Evolutionary conservation across 345 rosid genomes (phyloP).

Genomic region (Arabidopsis suecica): DNA sequence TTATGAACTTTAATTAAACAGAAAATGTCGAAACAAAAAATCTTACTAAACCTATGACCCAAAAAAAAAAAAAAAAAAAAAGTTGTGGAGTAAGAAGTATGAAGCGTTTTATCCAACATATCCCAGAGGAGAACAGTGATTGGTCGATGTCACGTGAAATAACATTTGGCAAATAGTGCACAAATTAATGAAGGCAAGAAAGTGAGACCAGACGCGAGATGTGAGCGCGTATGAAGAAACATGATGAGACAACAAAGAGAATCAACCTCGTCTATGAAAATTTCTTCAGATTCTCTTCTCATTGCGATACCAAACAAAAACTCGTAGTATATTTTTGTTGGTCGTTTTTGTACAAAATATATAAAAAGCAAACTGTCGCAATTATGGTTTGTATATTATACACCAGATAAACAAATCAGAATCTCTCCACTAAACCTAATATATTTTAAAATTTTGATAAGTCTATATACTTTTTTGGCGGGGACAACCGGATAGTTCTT

Average conservation of each 20-base stretch:
- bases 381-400: slow-evolving; percentile 32
- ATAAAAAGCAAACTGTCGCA: slow-evolving; percentile 24
- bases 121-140: slow-evolving; percentile 1
- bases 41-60: no score
- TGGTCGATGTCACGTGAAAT: slow-evolving; percentile 16
- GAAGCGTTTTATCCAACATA: slow-evolving; percentile 6
- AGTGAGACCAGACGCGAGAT: slow-evolving; percentile 16
- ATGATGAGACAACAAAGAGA: slow-evolving; percentile 31
- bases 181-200: slow-evolving; percentile 14
- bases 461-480: slow-evolving; percentile 8
- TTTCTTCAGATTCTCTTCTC: slow-evolving; percentile 39
- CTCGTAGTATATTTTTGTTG: background rate
- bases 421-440: slow-evolving; percentile 43
- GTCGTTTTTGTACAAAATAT: slow-evolving; percentile 24
- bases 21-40: no score
- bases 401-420: slow-evolving; percentile 27
- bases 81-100: no score
- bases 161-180: slow-evolving; percentile 21
- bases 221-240: slow-evolving; percentile 13
- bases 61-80: no score
- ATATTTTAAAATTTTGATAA: background rate
- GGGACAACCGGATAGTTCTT: slow-evolving; percentile 37
- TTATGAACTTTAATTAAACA: no score
- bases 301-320: slow-evolving; percentile 39
- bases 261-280: slow-evolving; percentile 49